Evolutionary conservation across 495 filamentous ascomycete genomes (phyloP).

Genomic region (Xylaria flabelliformis): DNA sequence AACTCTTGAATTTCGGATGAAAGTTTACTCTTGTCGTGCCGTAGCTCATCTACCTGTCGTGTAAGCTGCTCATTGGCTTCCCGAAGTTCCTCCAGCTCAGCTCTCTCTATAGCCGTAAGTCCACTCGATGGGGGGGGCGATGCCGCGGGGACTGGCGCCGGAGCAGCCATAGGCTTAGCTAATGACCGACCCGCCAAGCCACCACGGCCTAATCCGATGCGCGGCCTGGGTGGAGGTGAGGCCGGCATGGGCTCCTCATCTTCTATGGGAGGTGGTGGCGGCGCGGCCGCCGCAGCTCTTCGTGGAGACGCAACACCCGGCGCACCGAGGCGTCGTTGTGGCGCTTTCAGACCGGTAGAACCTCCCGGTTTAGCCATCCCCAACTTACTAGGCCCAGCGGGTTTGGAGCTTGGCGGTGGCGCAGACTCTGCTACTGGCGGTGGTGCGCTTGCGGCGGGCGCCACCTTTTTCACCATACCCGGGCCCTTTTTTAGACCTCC

Average conservation of each 20-base stretch:
- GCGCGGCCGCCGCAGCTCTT: conserved; percentile 61
- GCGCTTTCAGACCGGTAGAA: conserved; percentile 71
- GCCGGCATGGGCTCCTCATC: conserved; percentile 66
- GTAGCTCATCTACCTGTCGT: conserved; percentile 74
- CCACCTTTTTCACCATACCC: conserved; percentile 50
- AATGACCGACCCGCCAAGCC: conserved; percentile 86
- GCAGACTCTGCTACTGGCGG: conserved; percentile 52
- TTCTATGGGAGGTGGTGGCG: conserved; percentile 52
- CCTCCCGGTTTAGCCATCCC: conserved; percentile 70
- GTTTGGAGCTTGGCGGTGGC: conserved; percentile 49
- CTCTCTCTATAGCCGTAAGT: conserved; percentile 75
- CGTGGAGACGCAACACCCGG: conserved; percentile 69
- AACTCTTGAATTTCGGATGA: conserved; percentile 83
- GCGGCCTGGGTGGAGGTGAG: conserved; percentile 66
- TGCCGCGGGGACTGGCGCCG: conserved; percentile 45
- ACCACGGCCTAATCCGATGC: conserved; percentile 73
- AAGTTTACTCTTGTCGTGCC: conserved; percentile 74
- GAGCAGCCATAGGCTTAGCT: conserved; percentile 69
- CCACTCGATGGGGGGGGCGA: conserved; percentile 61
- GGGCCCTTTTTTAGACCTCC: conserved; percentile 51
- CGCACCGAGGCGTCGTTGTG: conserved; percentile 67
- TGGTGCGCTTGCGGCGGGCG: conserved; percentile 52
- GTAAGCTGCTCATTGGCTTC: conserved; percentile 78
- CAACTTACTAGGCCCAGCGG: conserved; percentile 58
- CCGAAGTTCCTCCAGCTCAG: conserved; percentile 88